phyloP scores from a whole-genome alignment of 2,329 filamentous ascomycete species.

The Sporothrix globosa region DNA sequence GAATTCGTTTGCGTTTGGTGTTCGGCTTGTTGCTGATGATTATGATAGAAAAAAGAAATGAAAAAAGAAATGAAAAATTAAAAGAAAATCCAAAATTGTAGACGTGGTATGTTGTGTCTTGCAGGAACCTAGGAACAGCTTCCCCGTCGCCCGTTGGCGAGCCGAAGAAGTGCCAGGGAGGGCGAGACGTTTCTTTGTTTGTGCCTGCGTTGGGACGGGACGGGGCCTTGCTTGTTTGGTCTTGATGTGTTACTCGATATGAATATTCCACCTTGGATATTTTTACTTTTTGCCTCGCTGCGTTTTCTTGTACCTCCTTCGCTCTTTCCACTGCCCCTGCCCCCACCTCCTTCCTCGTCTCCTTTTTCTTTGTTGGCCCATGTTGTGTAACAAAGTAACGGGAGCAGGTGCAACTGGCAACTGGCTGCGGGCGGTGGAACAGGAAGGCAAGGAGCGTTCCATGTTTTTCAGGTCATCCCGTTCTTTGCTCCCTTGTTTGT shows the following conservation, averaged over 20 bases:
- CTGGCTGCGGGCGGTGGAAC: not conserved
- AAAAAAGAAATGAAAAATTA: too few relatives aligned
- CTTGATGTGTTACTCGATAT: not conserved
- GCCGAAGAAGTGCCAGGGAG: not conserved
- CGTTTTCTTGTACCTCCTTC: not conserved
- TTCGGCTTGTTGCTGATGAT: not conserved
- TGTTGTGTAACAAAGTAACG: constrained; percentile 20
- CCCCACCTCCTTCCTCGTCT: not conserved
- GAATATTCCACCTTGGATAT: constrained; percentile 13
- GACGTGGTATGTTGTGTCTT: not conserved
- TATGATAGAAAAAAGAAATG: not conserved
- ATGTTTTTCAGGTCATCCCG: not conserved
- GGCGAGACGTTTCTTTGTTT: not conserved
- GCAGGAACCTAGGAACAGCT: constrained; percentile 18
- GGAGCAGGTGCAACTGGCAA: not conserved
- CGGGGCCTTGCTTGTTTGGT: constrained; percentile 17
- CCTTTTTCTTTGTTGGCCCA: constrained; percentile 11
- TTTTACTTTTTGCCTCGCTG: constrained; percentile 12
- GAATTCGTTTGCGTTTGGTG: constrained; percentile 13
- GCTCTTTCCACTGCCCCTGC: too few relatives aligned
- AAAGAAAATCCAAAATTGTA: not conserved
- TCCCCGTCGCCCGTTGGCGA: constrained; percentile 5
- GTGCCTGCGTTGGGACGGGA: constrained; percentile 14
- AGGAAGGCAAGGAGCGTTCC: constrained; percentile 11
- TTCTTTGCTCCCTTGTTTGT: not conserved